A percentile compares a stretch with the other conserved stretches of the same genome.
Evolutionary conservation across 768 basidiomycete species (phyloP).

Genomic region (Lepiota venenata): DNA sequence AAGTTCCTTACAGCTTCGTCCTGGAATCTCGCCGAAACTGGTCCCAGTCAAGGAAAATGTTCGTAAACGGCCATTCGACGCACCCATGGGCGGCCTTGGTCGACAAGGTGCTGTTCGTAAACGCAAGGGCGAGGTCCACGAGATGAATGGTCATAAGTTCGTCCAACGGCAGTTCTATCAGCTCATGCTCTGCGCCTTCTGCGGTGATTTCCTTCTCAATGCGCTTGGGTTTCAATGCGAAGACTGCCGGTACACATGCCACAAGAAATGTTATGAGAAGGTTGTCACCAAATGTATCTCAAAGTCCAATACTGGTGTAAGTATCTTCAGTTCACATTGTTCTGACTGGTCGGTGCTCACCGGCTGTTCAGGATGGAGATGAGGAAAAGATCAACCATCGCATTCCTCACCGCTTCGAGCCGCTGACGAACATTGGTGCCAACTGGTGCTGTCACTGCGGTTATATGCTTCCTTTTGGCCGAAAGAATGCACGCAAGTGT

Average conservation of each 20-base stretch:
- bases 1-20: conserved; percentile 28
- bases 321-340: conserved; percentile 23
- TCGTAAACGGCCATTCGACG: conserved; percentile 92
- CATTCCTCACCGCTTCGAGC: conserved; percentile 97
- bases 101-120: conserved; percentile 98
- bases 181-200: conserved; percentile 97
- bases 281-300: conserved; percentile 99
- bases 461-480: conserved; percentile 94
- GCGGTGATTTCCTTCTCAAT: conserved; percentile 95
- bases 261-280: conserved; percentile 98
- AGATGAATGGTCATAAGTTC: conserved; percentile 99
- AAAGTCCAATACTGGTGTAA: conserved; percentile 90
- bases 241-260: conserved; percentile 97
- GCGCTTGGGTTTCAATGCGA: conserved; percentile 99
- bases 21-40: conserved; percentile 10
- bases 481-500: conserved; percentile 95
- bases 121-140: conserved; percentile 96
- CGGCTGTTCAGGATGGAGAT: conserved; percentile 72
- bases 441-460: conserved; percentile 99
- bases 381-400: conserved; percentile 99
- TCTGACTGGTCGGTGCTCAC: conserved; percentile 7
- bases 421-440: conserved; percentile 93
- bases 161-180: conserved; percentile 97
- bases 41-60: conserved; percentile 93
- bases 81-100: conserved; percentile 80